Evolutionary conservation across 306 rosid genomes (phyloP).

Genomic region (Castanea sativa): DNA sequence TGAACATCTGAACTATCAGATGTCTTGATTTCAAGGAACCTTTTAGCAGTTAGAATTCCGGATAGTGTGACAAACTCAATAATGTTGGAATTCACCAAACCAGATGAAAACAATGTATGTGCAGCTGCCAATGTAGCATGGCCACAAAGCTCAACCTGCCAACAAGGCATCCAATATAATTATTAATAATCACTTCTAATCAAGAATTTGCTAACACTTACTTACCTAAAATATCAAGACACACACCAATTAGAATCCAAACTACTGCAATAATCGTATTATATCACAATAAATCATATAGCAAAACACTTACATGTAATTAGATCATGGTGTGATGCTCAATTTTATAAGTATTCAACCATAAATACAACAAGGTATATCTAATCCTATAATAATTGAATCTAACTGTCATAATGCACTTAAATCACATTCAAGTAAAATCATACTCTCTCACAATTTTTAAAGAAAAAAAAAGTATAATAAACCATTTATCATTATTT

Average conservation of each 20-base stretch:
- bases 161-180: conserved; percentile 6
- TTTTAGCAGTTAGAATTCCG: conserved; percentile 55
- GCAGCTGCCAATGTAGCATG: conserved; percentile 87
- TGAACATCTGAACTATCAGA: conserved; percentile 17
- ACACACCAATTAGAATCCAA: neutral
- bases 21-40: conserved; percentile 14
- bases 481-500: no score
- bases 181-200: neutral
- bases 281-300: neutral
- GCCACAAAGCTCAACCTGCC: conserved; percentile 79
- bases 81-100: conserved; percentile 35
- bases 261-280: neutral
- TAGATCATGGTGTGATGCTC: no score
- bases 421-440: neutral
- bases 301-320: no score
- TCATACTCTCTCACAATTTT: neutral
- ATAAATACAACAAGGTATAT: no score
- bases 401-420: no score
- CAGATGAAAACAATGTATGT: conserved; percentile 47
- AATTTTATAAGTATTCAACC: no score
- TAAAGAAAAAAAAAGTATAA: no score
- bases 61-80: conserved; percentile 66
- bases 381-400: no score
- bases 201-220: neutral
- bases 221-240: neutral